Conservation (phyloP, 2,329 filamentous ascomycete genomes). For the Elsinoe arachidis region DNA sequence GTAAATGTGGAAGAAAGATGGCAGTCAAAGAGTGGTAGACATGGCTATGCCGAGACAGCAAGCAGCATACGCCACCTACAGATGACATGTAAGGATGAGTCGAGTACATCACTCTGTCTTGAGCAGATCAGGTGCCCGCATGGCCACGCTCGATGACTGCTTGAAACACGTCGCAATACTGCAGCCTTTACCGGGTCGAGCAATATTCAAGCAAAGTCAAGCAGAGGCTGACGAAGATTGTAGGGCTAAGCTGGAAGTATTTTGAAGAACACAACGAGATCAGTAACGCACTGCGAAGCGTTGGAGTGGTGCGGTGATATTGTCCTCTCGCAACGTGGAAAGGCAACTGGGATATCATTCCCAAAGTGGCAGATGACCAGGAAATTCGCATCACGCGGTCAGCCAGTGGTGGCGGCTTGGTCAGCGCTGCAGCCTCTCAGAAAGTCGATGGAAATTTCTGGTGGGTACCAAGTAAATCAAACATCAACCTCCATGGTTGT, state of each 20-base stretch:
- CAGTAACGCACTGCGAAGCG: too few species aligned
- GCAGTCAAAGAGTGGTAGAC: background rate
- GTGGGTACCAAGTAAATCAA: too few species aligned
- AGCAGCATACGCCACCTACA: background rate
- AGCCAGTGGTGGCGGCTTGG: background rate
- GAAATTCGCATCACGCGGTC: background rate
- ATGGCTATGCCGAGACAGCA: background rate
- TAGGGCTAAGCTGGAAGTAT: background rate
- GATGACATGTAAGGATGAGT: background rate
- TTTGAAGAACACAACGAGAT: too few species aligned
- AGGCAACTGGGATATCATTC: too few species aligned
- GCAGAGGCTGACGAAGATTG: too few species aligned
- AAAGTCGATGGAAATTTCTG: too few species aligned
- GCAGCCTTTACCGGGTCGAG: background rate
- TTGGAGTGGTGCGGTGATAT: too few species aligned
- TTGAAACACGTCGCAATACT: background rate
- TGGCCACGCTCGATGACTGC: background rate
- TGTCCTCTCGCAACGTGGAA: too few species aligned
- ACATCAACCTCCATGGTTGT: too few species aligned
- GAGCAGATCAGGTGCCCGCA: conserved; percentile 1
- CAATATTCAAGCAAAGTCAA: background rate
- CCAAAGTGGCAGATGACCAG: background rate
- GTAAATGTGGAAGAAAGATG: background rate
- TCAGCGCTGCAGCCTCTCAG: background rate
- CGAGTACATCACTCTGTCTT: background rate